Conservation (phyloP, 108 stramenopile genomes). For the Tribonema minus region DNA sequence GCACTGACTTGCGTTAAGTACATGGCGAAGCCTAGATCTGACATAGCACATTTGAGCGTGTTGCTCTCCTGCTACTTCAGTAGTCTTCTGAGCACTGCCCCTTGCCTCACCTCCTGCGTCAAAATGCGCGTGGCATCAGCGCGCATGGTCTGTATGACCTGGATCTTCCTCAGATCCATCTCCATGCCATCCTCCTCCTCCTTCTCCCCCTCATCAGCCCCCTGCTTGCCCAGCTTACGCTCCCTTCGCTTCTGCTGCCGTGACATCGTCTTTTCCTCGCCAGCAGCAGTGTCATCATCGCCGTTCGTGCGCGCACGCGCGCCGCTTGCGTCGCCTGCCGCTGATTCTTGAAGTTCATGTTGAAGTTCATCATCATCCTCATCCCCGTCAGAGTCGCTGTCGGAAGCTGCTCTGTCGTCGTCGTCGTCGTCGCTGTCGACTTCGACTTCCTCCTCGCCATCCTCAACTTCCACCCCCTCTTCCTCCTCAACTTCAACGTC, state of each 20-base stretch:
- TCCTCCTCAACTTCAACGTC: constrained; percentile 26
- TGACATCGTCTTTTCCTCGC: too few species aligned
- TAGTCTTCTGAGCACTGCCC: too few species aligned
- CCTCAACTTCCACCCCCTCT: constrained; percentile 51
- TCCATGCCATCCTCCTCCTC: background rate
- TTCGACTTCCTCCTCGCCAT: constrained; percentile 53
- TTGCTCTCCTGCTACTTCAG: too few species aligned
- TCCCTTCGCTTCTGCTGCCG: too few species aligned
- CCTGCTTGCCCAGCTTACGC: too few species aligned
- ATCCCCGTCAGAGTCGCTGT: background rate
- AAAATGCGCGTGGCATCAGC: constrained; percentile 24
- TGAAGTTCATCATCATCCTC: background rate
- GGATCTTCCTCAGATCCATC: background rate
- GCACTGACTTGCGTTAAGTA: too few species aligned
- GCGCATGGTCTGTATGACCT: background rate
- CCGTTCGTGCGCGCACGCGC: too few species aligned
- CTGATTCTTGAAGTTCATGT: too few species aligned
- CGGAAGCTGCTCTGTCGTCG: background rate
- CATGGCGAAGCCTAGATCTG: too few species aligned
- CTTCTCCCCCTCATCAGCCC: background rate
- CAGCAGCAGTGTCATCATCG: too few species aligned
- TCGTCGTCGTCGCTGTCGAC: constrained; percentile 17
- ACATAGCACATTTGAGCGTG: too few species aligned
- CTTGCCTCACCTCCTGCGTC: constrained; percentile 12
- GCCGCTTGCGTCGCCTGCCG: too few species aligned